Evolutionary conservation across 2,329 filamentous ascomycete species (phyloP), one percentile per base, ranked within the genome.

Genomic region (Madurella mycetomatis): DNA sequence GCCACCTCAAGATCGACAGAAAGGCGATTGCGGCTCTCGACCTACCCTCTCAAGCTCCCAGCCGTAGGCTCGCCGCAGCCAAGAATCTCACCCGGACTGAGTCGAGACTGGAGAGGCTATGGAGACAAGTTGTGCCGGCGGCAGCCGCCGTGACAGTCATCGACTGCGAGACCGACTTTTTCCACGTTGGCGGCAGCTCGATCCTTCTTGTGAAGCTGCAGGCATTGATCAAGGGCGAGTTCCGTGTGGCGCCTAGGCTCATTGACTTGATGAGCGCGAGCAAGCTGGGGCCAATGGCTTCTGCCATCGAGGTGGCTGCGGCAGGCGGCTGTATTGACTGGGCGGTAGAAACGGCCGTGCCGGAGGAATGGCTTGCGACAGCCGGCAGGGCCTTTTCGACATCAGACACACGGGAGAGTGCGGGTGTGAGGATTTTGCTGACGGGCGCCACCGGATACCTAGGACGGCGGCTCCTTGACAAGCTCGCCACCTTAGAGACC

Each of bases 371-470:
- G 25, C 25, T 25, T 7, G 25, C 25, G 25, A 25, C 25, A 25
- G 25, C 25, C 25, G 25, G 25, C 7, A 7, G 4, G 25, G 25
- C 25, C 7, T 7, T 4, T 25, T 3, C 4, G 25, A 7, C 25
- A 25, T 4, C 25, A 25, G 25, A 25, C 25, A 25, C 25, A 25
- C 25, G 25, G 25, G 25, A 7, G 4, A 25, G 25, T 25, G 25
- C 25, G 25, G 25, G 25, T 25, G 7, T 25, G 25, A 25, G 25
- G 12, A 57, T 74, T 2, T 49, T 76, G 2, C 37, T 68, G 1
- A 77, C 73, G 0, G 74, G 74, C 1, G 65, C 69, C 1, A 70
- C 70, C 1, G 72, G 71, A 0, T 76, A 73, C 49, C 62, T 80
- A 1, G 75, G 70, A 4, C 48, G 59, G 2, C 54, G 69, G 8